Evolutionary conservation across 2,329 filamentous ascomycete species (phyloP).

Genomic region (Parasarocladium wereldwijsianum): DNA sequence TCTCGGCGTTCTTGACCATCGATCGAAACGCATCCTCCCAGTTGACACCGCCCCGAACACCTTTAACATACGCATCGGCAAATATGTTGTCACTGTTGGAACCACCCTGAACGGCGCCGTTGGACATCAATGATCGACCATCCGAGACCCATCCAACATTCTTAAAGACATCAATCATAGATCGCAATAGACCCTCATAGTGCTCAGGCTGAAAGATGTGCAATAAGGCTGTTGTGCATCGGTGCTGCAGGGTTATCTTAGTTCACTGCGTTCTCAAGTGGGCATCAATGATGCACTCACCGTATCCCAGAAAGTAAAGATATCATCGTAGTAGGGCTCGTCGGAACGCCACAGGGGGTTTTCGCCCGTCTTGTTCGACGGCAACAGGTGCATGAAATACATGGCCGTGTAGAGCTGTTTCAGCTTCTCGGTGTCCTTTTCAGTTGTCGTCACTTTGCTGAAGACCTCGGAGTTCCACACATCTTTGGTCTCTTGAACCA

Average conservation of each 20-base stretch:
- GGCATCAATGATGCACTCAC: slow-evolving; percentile 6
- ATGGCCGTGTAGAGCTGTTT: slow-evolving; percentile 51
- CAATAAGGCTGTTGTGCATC: slow-evolving; percentile 48
- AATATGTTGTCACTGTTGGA: slow-evolving; percentile 59
- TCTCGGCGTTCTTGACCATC: slow-evolving; percentile 54
- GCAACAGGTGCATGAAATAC: slow-evolving; percentile 56
- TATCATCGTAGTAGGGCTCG: slow-evolving; percentile 59
- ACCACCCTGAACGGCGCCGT: slow-evolving; percentile 54
- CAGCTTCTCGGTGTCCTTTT: slow-evolving; percentile 27
- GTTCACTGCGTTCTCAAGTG: too few species aligned
- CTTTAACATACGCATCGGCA: slow-evolving; percentile 58
- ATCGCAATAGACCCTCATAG: slow-evolving; percentile 52
- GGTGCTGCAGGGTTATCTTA: slow-evolving; percentile 27
- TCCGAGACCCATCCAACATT: slow-evolving; percentile 51
- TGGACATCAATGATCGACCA: slow-evolving; percentile 52
- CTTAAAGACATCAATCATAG: slow-evolving; percentile 53
- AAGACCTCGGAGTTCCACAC: slow-evolving; percentile 50
- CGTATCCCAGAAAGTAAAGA: slow-evolving; percentile 53
- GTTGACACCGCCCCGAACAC: slow-evolving; percentile 44
- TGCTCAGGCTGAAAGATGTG: slow-evolving; percentile 48
- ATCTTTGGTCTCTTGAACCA: slow-evolving; percentile 30
- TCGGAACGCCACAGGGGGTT: slow-evolving; percentile 49
- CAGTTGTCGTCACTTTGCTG: slow-evolving; percentile 46
- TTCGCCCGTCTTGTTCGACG: slow-evolving; percentile 56
- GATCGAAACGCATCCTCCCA: slow-evolving; percentile 49